Conservation (phyloP, 306 rosid species). For the Trichosanthes cucumerina region DNA sequence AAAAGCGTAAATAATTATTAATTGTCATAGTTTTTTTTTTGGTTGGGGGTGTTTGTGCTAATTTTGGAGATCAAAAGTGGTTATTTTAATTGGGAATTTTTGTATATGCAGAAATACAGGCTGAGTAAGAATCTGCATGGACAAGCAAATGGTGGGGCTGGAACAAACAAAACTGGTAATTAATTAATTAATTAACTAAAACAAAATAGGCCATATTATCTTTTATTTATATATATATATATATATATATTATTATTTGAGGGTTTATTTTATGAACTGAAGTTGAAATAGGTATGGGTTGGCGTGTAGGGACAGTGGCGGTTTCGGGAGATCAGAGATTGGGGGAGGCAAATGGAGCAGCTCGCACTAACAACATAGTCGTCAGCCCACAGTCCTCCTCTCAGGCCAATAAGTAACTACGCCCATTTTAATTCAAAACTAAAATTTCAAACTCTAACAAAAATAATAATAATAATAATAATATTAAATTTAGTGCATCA, state of each 20-base stretch:
- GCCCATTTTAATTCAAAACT: background rate
- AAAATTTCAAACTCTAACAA: too few species aligned
- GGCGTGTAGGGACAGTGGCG: background rate
- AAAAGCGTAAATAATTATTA: too few species aligned
- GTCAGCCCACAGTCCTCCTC: conserved; percentile 20
- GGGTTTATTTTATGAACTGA: background rate
- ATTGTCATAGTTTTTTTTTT: too few species aligned
- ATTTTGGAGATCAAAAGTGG: background rate
- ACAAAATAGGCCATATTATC: background rate
- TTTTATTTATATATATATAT: too few species aligned
- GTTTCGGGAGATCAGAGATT: conserved; percentile 25
- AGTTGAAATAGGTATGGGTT: conserved; percentile 6
- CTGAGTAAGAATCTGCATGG: conserved; percentile 64
- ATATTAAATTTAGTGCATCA: too few species aligned
- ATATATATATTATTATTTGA: background rate
- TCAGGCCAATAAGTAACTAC: conserved; percentile 67
- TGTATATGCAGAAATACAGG: conserved; percentile 66
- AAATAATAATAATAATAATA: too few species aligned
- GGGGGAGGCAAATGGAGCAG: conserved; percentile 39
- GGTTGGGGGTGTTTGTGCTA: too few species aligned
- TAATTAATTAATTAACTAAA: conserved; percentile 15
- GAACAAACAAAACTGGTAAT: conserved; percentile 48
- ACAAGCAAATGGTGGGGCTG: conserved; percentile 36
- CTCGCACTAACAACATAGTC: conserved; percentile 39
- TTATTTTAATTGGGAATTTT: background rate